These are phyloP conservation scores for Biscogniauxia mediterranea DNA, from an alignment of 2,329 filamentous ascomycete genomes.

Conservation along the genomic window DNA sequence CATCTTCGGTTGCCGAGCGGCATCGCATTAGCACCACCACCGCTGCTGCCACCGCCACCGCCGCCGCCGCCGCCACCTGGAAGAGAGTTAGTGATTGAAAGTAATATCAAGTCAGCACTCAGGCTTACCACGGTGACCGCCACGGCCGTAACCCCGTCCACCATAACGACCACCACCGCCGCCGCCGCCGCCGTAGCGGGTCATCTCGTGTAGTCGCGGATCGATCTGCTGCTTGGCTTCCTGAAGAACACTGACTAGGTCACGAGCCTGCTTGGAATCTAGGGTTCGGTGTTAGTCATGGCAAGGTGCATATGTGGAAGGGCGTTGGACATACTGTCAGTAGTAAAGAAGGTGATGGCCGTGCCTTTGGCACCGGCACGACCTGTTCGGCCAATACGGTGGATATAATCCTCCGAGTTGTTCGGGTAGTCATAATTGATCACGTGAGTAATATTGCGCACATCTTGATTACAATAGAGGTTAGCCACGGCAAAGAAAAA, in stretches of 20 bases:
- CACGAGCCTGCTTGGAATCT: slow-evolving; percentile 95
- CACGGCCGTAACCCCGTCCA: slow-evolving; percentile 64
- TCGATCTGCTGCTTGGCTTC: slow-evolving; percentile 99
- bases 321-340: slow-evolving; percentile 77
- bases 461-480: slow-evolving; percentile 76
- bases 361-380: slow-evolving; percentile 93
- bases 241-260: slow-evolving; percentile 86
- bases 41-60: slow-evolving; percentile 37
- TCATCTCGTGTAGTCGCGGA: slow-evolving; percentile 93
- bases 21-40: slow-evolving; percentile 43
- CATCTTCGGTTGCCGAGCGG: slow-evolving; percentile 36
- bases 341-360: slow-evolving; percentile 97
- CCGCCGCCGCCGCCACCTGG: slow-evolving; percentile 41
- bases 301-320: background rate
- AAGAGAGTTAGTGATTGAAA: slow-evolving; percentile 9
- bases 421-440: slow-evolving; percentile 99
- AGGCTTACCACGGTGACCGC: slow-evolving; percentile 45
- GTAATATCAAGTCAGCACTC: background rate
- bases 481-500: slow-evolving; percentile 71
- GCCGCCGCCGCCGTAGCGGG: slow-evolving; percentile 83
- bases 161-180: slow-evolving; percentile 72
- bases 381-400: slow-evolving; percentile 93
- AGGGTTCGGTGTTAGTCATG: slow-evolving; percentile 35
- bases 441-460: slow-evolving; percentile 99
- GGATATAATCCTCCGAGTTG: slow-evolving; percentile 98